Evolutionary conservation across 768 basidiomycete species (phyloP), one percentile per base, ranked within the genome.

Genomic region (Leccinum truebloodii): DNA sequence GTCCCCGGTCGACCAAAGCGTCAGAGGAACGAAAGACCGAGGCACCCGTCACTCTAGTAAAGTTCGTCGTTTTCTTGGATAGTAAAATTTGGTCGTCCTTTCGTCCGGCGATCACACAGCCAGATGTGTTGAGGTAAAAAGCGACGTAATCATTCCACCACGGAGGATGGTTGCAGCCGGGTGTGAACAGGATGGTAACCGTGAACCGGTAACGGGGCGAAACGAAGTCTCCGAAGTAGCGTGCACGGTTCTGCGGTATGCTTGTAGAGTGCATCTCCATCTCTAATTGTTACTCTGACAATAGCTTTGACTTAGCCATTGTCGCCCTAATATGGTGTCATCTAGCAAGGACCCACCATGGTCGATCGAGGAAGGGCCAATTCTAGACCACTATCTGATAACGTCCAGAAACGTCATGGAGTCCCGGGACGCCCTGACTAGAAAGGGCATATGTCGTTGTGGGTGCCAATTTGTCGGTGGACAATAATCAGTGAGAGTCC

Each of bases 301-400:
- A 24, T 24, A 6, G 22, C 22, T 18, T 16, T 22, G 48, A 0
- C 10, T 54, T 22, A 54, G 39, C 37, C 37, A 35, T 26, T 30
- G 52, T 13, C 26, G 34, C 49, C 55, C 13, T 39, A 49, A 8
- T 20, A 18, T 49, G 49, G 37, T 28, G 16, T 50, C 24, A 58
- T 52, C 20, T 30, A 24, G 35, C 28, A 35, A 57, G 44, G 37
- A 37, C 26, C n/a, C 41, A 58, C 60, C 55, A 63, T 57, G 52
- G 52, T 12, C 18, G 14, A 55, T 12, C 22, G 14, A 30, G 30
- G 30, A 24, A 34, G 52, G 32, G 7, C 14, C n/a, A 58, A 9
- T 37, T 55, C 55, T 48, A 12, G 34, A 35, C n/a, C 49, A 22
- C 20, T 50, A 50, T n/a, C n/a, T 16, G 58, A 59, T 66, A 57